phyloP scores from a whole-genome alignment of 805 yeast genomes.

The Starmerella apis region DNA sequence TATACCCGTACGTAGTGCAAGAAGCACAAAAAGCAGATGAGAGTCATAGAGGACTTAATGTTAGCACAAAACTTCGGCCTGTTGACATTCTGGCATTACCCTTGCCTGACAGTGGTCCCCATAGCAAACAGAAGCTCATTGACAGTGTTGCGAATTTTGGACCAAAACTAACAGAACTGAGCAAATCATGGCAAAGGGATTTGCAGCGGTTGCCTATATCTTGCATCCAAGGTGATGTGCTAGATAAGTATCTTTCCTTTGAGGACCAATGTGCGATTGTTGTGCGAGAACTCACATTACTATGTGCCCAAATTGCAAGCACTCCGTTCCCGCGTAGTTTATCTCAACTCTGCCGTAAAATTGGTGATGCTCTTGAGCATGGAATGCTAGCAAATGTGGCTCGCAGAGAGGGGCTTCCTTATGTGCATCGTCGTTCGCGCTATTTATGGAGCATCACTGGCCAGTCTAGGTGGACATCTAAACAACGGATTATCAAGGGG shows the following conservation, averaged over 20 bases:
- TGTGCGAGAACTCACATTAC: slow-evolving; percentile 7
- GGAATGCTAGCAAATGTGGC: slow-evolving; percentile 10
- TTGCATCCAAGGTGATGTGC: not conserved
- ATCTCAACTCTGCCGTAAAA: slow-evolving; percentile 13
- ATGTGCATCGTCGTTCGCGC: slow-evolving; percentile 10
- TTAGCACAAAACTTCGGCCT: not conserved
- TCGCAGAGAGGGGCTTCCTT: not conserved
- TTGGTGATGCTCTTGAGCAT: slow-evolving; percentile 15
- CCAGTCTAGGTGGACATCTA: slow-evolving; percentile 33
- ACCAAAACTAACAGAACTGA: not conserved
- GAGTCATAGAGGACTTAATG: not conserved
- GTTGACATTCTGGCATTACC: not conserved
- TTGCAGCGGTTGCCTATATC: not conserved
- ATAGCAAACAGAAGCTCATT: not conserved
- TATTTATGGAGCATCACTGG: slow-evolving; percentile 13
- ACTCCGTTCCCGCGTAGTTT: slow-evolving; percentile 15
- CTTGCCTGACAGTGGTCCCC: not conserved
- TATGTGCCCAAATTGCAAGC: slow-evolving; percentile 2
- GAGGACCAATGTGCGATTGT: slow-evolving; percentile 14
- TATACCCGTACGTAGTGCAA: not conserved
- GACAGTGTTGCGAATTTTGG: not conserved
- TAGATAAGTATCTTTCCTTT: not conserved
- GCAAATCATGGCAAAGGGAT: not conserved
- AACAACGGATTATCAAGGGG: slow-evolving; percentile 32
- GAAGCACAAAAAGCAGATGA: not conserved